Evolutionary conservation across 495 filamentous ascomycete genomes (phyloP).

Genomic region (Aspergillus panamensis): DNA sequence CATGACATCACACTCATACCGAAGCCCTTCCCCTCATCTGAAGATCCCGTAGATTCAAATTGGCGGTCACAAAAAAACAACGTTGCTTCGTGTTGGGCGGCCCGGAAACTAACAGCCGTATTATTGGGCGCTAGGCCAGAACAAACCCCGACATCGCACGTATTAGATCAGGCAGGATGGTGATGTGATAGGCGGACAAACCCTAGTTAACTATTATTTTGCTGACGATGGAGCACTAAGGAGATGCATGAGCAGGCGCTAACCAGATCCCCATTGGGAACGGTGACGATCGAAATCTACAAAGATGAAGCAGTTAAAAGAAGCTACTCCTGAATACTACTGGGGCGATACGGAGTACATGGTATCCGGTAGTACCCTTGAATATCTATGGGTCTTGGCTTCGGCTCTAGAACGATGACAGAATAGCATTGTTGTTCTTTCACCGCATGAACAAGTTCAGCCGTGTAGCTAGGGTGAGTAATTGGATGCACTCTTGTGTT

Average conservation of each 20-base stretch:
- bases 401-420: conserved; percentile 37
- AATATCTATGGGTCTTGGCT: conserved; percentile 31
- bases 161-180: background rate
- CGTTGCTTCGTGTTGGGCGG: background rate
- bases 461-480: background rate
- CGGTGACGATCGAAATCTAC: too few species aligned
- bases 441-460: conserved; percentile 7
- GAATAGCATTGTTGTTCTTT: conserved; percentile 24
- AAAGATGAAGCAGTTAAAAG: too few species aligned
- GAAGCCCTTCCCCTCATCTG: background rate
- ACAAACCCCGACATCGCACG: background rate
- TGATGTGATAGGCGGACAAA: conserved; percentile 2
- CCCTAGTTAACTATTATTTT: background rate
- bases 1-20: background rate
- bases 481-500: background rate
- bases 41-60: background rate
- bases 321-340: background rate
- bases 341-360: background rate
- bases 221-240: background rate
- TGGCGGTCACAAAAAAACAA: background rate
- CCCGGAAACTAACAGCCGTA: background rate
- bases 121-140: background rate
- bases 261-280: too few species aligned
- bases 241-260: background rate
- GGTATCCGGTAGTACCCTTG: background rate